Evolutionary conservation across 345 rosid species (phyloP).

Genomic region (Hibiscus trionum): DNA sequence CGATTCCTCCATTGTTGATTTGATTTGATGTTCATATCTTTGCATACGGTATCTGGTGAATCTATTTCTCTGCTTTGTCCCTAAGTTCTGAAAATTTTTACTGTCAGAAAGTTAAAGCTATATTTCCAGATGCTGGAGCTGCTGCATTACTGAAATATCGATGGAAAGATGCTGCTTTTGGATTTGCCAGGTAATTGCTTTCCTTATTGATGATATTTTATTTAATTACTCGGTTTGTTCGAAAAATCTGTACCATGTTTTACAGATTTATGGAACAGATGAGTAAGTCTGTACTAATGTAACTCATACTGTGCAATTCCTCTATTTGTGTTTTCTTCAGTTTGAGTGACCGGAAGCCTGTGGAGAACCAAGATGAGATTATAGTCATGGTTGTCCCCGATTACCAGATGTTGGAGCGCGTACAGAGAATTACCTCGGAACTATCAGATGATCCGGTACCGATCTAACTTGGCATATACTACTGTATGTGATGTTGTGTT

Average conservation of each 20-base stretch:
- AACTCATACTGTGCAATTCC: neutral
- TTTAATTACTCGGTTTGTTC: neutral
- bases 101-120: constrained; percentile 71
- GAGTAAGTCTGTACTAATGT: neutral
- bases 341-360: constrained; percentile 86
- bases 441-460: constrained; percentile 85
- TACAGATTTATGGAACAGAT: neutral
- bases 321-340: constrained; percentile 28
- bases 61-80: too few relatives aligned
- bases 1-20: too few relatives aligned
- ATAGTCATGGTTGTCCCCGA: constrained; percentile 93
- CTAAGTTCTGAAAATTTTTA: neutral
- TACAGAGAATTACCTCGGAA: constrained; percentile 62
- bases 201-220: constrained; percentile 5
- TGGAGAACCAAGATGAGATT: constrained; percentile 82
- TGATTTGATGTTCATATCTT: too few relatives aligned
- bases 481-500: neutral
- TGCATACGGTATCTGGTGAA: too few relatives aligned
- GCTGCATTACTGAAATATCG: constrained; percentile 80
- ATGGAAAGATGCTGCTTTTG: constrained; percentile 88
- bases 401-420: constrained; percentile 79
- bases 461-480: constrained; percentile 2
- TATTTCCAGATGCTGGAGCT: constrained; percentile 98
- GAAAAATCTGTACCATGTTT: neutral
- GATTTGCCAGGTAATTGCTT: constrained; percentile 61